Conservation (phyloP, 495 filamentous ascomycete species). For the Cetradonia linearis region DNA sequence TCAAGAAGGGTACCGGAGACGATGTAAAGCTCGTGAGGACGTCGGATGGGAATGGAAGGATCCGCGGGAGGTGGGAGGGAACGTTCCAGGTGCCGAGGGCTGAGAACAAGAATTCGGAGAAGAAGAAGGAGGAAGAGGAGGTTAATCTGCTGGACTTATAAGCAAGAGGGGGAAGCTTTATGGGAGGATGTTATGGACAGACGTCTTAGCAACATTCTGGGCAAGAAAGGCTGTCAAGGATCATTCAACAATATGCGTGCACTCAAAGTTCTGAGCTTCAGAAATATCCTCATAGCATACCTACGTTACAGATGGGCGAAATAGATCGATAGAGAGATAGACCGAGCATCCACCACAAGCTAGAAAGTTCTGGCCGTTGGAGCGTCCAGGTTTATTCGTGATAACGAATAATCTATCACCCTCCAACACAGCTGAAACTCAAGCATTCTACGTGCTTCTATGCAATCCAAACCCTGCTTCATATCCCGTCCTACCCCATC, state of each 20-base stretch:
- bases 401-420: neutral
- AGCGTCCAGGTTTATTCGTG: neutral
- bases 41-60: constrained; percentile 12
- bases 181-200: neutral
- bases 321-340: neutral
- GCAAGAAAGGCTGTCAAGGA: neutral
- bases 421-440: neutral
- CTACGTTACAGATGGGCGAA: neutral
- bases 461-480: no score
- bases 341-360: neutral
- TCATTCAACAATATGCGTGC: neutral
- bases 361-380: neutral
- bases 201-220: neutral
- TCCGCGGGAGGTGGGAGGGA: constrained; percentile 15
- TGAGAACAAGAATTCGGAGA: neutral
- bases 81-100: neutral
- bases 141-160: constrained; percentile 15
- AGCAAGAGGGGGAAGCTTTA: neutral
- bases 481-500: no score
- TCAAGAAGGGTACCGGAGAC: neutral
- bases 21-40: constrained; percentile 13
- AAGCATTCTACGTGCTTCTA: neutral
- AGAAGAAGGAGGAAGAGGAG: neutral
- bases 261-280: neutral
- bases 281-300: neutral